These are phyloP conservation scores for Bothriochloa decipiens DNA, from an alignment of 176 grass and related monocot genomes.

Conservation along the genomic window DNA sequence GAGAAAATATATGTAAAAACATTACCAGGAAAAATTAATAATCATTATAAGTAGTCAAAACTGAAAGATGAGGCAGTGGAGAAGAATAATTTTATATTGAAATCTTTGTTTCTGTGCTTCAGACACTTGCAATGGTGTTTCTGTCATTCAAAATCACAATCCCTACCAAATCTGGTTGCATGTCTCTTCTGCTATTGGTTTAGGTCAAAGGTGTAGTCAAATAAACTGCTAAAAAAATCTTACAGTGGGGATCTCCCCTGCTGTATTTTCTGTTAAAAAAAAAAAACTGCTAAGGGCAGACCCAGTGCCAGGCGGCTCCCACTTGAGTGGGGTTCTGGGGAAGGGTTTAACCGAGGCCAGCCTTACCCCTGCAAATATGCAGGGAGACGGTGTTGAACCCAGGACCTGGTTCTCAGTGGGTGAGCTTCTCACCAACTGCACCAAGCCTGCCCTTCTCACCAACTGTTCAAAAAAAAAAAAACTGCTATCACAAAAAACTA, in stretches of 20 bases:
- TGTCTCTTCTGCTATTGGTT: not conserved
- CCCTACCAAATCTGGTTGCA: not conserved
- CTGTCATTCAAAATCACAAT: not conserved
- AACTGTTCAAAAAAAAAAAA: too few relatives aligned
- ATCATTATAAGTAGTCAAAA: not conserved
- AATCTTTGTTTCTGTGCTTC: not conserved
- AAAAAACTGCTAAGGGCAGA: too few relatives aligned
- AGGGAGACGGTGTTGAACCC: too few relatives aligned
- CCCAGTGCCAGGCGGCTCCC: too few relatives aligned
- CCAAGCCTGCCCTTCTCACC: too few relatives aligned
- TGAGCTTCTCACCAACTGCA: too few relatives aligned
- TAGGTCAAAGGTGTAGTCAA: not conserved
- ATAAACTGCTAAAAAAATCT: not conserved
- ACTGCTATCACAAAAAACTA: not conserved
- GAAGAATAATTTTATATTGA: not conserved
- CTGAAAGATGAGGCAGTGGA: not conserved
- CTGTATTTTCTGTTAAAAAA: too few relatives aligned
- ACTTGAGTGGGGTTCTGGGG: too few relatives aligned
- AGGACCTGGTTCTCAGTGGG: too few relatives aligned
- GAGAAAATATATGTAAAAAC: not conserved
- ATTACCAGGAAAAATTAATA: not conserved
- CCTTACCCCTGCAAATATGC: too few relatives aligned
- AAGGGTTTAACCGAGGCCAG: too few relatives aligned
- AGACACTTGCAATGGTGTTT: not conserved
- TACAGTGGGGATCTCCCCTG: too few relatives aligned